Conservation (phyloP, 805 yeast species). For the Komagataella pastoris region DNA sequence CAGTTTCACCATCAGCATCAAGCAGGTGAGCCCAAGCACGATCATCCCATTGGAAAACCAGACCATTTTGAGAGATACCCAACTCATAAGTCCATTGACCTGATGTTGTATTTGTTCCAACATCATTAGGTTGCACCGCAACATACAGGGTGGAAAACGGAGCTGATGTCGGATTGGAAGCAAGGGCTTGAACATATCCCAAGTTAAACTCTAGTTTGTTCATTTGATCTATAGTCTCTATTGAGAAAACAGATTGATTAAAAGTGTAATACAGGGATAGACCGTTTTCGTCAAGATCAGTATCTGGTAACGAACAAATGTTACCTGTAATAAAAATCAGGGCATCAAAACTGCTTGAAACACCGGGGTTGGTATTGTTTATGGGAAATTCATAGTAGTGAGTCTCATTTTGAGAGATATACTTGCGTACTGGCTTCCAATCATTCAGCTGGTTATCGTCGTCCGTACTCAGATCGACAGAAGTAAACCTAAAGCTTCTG, state of each 20-base stretch:
- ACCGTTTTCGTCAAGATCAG: constrained; percentile 8
- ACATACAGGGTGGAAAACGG: constrained; percentile 8
- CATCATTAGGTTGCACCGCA: constrained; percentile 9
- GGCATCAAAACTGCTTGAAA: constrained; percentile 31
- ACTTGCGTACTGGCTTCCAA: constrained; percentile 11
- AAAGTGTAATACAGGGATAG: constrained; percentile 14
- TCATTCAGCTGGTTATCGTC: constrained; percentile 3
- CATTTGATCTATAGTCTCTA: constrained; percentile 5
- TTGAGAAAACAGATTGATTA: constrained; percentile 8
- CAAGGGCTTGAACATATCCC: constrained; percentile 14
- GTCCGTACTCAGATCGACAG: not conserved
- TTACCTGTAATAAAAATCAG: constrained; percentile 39
- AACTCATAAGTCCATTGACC: constrained; percentile 47
- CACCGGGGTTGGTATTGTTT: constrained; percentile 25
- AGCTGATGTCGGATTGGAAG: constrained; percentile 5
- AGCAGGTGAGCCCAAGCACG: constrained; percentile 40
- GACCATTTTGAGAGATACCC: constrained; percentile 49
- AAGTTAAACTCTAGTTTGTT: constrained; percentile 6
- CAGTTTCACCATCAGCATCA: constrained; percentile 61
- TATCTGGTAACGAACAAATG: constrained; percentile 23
- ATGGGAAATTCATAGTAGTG: constrained; percentile 30
- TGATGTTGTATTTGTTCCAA: constrained; percentile 8
- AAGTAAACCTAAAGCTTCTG: not conserved
- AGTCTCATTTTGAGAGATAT: constrained; percentile 21
- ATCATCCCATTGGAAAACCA: constrained; percentile 60